Conservation (phyloP, 257 asterid genomes). For the Solanum medicagineum region DNA sequence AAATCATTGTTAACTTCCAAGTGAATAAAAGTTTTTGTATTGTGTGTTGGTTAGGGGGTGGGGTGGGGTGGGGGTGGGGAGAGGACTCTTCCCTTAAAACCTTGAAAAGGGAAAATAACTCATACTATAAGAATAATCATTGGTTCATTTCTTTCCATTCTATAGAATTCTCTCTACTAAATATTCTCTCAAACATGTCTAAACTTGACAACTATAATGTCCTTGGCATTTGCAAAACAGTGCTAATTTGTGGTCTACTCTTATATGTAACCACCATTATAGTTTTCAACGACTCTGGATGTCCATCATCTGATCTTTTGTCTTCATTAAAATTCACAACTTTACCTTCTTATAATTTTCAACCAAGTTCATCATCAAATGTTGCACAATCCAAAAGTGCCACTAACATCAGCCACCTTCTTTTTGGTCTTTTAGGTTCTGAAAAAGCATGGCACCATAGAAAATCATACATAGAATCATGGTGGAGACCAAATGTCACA, state of each 20-base stretch:
- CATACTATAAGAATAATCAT: not conserved
- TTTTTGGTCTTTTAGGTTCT: slow-evolving; percentile 48
- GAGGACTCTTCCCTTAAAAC: not conserved
- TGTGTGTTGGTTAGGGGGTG: not conserved
- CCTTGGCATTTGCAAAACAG: not conserved
- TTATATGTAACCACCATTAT: not conserved
- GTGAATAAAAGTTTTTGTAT: not conserved
- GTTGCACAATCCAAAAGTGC: not conserved
- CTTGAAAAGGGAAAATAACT: not conserved
- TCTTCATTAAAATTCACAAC: not conserved
- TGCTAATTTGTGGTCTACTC: not conserved
- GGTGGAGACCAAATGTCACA: slow-evolving; percentile 63
- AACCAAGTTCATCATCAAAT: slow-evolving; percentile 10
- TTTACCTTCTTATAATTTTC: not conserved
- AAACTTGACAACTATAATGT: not conserved
- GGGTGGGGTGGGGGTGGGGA: not conserved
- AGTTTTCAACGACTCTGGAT: not conserved
- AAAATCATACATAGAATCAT: slow-evolving; percentile 36
- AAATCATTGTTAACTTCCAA: not conserved
- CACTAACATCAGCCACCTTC: slow-evolving; percentile 26
- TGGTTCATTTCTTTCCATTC: not conserved
- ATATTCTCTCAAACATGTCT: not conserved
- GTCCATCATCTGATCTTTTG: not conserved
- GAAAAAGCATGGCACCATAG: slow-evolving; percentile 34
- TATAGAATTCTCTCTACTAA: not conserved